A percentile compares a stretch with the other conserved stretches of the same genome.
phyloP scores from a whole-genome alignment of 108 stramenopile species.

The Schizochytrium sp. region DNA sequence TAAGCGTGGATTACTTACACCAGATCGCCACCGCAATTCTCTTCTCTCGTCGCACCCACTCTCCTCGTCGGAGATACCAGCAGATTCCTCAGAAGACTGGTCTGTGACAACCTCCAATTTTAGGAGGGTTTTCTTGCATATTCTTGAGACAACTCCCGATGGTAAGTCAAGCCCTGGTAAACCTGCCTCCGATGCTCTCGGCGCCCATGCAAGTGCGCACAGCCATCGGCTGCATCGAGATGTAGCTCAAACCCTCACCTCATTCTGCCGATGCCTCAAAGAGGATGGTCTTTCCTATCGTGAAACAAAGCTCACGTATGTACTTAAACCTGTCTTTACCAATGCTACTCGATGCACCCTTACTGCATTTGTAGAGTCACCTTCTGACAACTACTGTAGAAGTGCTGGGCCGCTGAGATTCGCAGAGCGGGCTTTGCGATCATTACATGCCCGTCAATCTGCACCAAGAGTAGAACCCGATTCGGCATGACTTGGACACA shows the following conservation, averaged over 20 bases:
- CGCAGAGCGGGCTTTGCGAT: neutral
- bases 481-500: too few relatives aligned
- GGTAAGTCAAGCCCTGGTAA: neutral
- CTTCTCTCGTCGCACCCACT: neutral
- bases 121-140: neutral
- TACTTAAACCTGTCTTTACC: neutral
- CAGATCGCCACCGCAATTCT: neutral
- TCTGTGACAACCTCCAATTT: conserved; percentile 7
- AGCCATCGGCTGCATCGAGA: neutral
- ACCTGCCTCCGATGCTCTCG: neutral
- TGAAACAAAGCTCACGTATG: conserved; percentile 35
- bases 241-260: neutral
- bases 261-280: conserved; percentile 16
- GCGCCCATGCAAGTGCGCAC: conserved; percentile 48
- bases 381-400: neutral
- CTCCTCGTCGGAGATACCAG: neutral
- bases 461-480: neutral
- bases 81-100: conserved; percentile 46
- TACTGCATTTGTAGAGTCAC: neutral
- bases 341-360: neutral
- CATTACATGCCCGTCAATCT: conserved; percentile 7
- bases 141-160: neutral
- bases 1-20: conserved; percentile 12
- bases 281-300: neutral
- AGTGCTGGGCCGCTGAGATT: conserved; percentile 39